Evolutionary conservation across 2,329 filamentous ascomycete genomes (phyloP), one percentile per base, ranked within the genome.

Genomic region (Penicillium frequentans): DNA sequence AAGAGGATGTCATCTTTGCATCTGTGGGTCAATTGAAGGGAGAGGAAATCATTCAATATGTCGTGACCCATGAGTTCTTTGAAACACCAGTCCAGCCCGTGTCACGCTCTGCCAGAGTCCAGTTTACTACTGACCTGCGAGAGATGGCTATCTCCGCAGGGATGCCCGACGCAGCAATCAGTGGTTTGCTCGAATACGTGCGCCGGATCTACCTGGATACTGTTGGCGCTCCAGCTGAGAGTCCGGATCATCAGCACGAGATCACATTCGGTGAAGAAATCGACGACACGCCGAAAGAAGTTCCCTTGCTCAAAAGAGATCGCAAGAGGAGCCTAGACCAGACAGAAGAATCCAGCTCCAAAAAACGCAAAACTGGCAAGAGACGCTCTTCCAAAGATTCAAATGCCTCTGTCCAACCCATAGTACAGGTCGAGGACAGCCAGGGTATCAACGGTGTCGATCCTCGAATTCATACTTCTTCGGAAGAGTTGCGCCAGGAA

Each of bases 181-280:
- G 55, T 37, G 29, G 49, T 11, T 54, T 72, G 21, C 46, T 67
- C 1, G 54, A 54, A 16, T 64, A 67, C 37, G 60, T 70, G n/a
- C 66, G 62, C 44, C 60, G 49, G 24, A 57, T 54, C 3, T 72
- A 68, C 52, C 58, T 70, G 2, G 59, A 65, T 2, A 21, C 53
- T 3, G 54, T 58, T 21, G 56, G 51, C 2, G 45, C 31, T 11
- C 21, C 33, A 27, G 23, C 6, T 10, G 19, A 6, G 9, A n/a
- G 9, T 1, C 13, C 4, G 14, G 31, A 24, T 9, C 7, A 6
- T 11, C 29, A 1, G 27, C 56, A 60, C 23, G 60, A 58, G 1
- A 55, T 56, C 6, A 39, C 52, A 2, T 68, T 67, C 33, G 68
- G 67, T 5, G 56, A 64, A n/a, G 67, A 71, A 52, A 58, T 68